phyloP scores from a whole-genome alignment of 805 yeast genomes.

The Saccharomyces jurei region DNA sequence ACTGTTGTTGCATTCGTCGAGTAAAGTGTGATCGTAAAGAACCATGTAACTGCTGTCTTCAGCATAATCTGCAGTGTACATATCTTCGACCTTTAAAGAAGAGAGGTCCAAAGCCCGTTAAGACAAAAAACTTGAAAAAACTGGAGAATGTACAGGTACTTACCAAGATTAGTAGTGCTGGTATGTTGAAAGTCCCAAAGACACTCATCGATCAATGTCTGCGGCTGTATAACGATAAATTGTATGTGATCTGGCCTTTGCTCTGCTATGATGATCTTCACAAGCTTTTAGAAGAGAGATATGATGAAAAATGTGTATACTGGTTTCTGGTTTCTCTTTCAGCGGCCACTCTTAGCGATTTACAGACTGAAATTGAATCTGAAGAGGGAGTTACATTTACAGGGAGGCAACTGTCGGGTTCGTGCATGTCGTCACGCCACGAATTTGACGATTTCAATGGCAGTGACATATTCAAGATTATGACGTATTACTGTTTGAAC shows the following conservation, averaged over 20 bases:
- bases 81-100: background rate
- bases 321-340: background rate
- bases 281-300: background rate
- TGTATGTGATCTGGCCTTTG: background rate
- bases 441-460: constrained; percentile 56
- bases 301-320: background rate
- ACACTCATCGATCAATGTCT: background rate
- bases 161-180: background rate
- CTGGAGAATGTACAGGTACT: background rate
- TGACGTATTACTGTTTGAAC: background rate
- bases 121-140: background rate
- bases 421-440: constrained; percentile 95
- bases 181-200: background rate
- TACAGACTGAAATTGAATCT: constrained; percentile 62
- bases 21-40: background rate
- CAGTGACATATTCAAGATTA: background rate
- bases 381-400: constrained; percentile 75
- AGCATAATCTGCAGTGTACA: background rate
- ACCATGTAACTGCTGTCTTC: background rate
- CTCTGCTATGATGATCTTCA: background rate
- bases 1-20: background rate
- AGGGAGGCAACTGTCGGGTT: constrained; percentile 26
- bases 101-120: background rate
- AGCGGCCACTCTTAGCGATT: constrained; percentile 35
- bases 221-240: background rate